A percentile compares a stretch with the other conserved stretches of the same genome.
phyloP scores from a whole-genome alignment of 2,329 filamentous ascomycete genomes.

The Neonectria punicea region DNA sequence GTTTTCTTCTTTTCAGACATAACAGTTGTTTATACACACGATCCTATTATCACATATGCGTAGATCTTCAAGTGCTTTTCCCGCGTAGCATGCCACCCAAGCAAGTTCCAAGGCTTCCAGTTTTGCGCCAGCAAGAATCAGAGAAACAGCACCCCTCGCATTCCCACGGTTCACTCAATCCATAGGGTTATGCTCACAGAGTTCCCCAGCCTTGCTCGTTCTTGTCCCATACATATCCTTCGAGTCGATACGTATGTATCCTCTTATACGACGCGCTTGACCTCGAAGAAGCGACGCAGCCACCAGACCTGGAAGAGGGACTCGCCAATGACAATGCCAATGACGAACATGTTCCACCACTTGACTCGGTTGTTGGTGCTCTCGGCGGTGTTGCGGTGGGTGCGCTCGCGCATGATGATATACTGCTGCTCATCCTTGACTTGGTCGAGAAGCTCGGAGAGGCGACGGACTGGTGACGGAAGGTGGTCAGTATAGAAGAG shows the following conservation, averaged over 20 bases:
- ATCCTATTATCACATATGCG: constrained; percentile 35
- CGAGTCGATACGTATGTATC: not conserved
- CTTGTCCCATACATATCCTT: not conserved
- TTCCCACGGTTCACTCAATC: constrained; percentile 17
- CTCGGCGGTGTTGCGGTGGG: constrained; percentile 97
- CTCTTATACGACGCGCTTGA: constrained; percentile 72
- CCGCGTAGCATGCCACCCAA: constrained; percentile 32
- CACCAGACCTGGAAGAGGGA: constrained; percentile 99
- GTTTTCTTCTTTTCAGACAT: constrained; percentile 24
- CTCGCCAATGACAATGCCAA: constrained; percentile 87
- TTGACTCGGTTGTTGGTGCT: constrained; percentile 98
- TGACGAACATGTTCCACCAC: constrained; percentile 99
- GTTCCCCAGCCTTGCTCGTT: not conserved
- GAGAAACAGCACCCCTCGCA: constrained; percentile 29
- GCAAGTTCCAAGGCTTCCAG: constrained; percentile 27
- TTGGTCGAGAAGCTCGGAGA: constrained; percentile 87
- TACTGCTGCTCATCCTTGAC: constrained; percentile 99
- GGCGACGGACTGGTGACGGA: constrained; percentile 71
- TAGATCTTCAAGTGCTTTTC: constrained; percentile 28
- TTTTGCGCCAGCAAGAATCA: constrained; percentile 38
- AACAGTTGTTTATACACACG: constrained; percentile 35
- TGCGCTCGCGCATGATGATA: constrained; percentile 93
- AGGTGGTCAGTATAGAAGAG: constrained; percentile 22
- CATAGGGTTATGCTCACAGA: constrained; percentile 3
- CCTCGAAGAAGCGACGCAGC: constrained; percentile 98